These are phyloP conservation scores for Protomyces arabidopsidicola DNA, from an alignment of 1,139 yeast species.

Conservation along the genomic window DNA sequence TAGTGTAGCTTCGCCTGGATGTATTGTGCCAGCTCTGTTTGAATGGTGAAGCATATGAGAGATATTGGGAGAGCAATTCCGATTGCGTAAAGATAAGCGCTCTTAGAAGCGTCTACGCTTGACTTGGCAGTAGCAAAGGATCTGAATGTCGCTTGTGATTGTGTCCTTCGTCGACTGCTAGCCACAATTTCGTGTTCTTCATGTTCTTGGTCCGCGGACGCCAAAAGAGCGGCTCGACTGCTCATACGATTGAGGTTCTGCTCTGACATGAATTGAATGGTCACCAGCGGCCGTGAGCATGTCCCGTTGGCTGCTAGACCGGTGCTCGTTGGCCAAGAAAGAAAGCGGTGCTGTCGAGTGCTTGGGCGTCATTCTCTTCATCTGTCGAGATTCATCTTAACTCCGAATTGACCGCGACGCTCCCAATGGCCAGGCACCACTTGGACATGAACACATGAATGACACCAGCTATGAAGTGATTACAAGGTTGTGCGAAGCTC, in stretches of 20 bases:
- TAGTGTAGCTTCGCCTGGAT: conserved; percentile 56
- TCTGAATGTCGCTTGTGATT: conserved; percentile 5
- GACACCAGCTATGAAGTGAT: too few species aligned
- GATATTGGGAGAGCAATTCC: conserved; percentile 56
- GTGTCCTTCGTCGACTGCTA: background rate
- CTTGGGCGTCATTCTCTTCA: too few species aligned
- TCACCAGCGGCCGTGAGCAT: too few species aligned
- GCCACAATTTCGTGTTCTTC: background rate
- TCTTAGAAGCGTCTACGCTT: background rate
- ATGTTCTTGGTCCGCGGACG: background rate
- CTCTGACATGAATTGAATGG: background rate
- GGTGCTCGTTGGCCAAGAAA: too few species aligned
- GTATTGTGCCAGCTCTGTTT: conserved; percentile 75
- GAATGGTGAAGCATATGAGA: conserved; percentile 62
- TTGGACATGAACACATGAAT: too few species aligned
- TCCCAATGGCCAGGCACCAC: too few species aligned
- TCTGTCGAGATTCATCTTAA: too few species aligned
- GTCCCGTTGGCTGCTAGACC: too few species aligned
- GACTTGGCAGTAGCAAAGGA: conserved; percentile 13
- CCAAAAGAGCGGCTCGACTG: background rate
- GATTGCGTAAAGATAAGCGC: conserved; percentile 17
- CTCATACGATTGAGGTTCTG: background rate
- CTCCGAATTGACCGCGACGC: too few species aligned
- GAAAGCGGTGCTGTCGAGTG: too few species aligned
- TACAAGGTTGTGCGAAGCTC: too few species aligned